Conservation (phyloP, 257 asterid genomes). For the Eustoma russellianum region DNA sequence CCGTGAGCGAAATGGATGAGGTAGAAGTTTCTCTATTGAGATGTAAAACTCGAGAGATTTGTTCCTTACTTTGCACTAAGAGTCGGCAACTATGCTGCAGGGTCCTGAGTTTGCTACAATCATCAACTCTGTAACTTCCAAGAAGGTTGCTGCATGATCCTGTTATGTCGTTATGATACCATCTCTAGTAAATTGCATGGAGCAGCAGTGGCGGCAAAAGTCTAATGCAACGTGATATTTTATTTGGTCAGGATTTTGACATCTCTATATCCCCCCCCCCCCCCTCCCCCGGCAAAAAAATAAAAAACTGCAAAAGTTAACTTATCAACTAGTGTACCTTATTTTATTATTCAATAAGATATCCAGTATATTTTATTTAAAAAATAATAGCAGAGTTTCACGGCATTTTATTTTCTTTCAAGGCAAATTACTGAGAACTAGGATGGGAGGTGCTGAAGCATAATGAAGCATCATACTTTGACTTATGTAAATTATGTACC, state of each 20-base stretch:
- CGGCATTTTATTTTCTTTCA: neutral
- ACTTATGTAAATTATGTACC: no score
- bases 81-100: slow-evolving; percentile 29
- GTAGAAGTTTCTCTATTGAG: neutral
- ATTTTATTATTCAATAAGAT: neutral
- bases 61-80: neutral
- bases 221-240: neutral
- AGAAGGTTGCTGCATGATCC: slow-evolving; percentile 79
- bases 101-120: slow-evolving; percentile 92
- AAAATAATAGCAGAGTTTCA: slow-evolving; percentile 7
- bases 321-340: no score
- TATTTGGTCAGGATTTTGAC: slow-evolving; percentile 7
- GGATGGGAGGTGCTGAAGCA: no score
- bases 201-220: slow-evolving; percentile 4
- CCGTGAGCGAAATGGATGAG: no score
- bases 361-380: neutral
- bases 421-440: neutral
- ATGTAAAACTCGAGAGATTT: neutral
- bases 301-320: no score
- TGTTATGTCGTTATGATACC: slow-evolving; percentile 2
- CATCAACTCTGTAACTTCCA: slow-evolving; percentile 81
- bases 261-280: neutral
- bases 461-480: no score
- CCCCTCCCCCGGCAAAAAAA: neutral
- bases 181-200: slow-evolving; percentile 11